phyloP scores from a whole-genome alignment of 2,329 filamentous ascomycete genomes.

The Scolecobasidium constrictum region DNA sequence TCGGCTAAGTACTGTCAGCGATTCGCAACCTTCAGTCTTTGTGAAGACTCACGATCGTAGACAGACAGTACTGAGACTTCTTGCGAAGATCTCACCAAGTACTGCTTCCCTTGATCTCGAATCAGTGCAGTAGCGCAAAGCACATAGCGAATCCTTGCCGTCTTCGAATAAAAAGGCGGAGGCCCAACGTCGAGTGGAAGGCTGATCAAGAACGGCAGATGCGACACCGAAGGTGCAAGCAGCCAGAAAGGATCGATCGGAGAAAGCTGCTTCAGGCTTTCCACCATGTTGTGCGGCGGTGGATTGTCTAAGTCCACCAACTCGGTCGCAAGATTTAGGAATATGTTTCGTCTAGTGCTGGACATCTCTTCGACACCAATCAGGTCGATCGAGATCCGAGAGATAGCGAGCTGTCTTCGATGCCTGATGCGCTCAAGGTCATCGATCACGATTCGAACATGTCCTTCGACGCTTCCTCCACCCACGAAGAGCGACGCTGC shows the following conservation, averaged over 20 bases:
- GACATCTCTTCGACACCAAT: slow-evolving; percentile 41
- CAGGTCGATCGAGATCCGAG: slow-evolving; percentile 39
- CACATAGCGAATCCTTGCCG: slow-evolving; percentile 39
- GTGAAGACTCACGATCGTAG: slow-evolving; percentile 36
- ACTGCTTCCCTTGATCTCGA: slow-evolving; percentile 36
- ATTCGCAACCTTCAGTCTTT: background rate
- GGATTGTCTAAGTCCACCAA: slow-evolving; percentile 39
- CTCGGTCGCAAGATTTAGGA: slow-evolving; percentile 41
- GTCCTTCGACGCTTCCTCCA: slow-evolving; percentile 42
- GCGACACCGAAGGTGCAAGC: slow-evolving; percentile 34
- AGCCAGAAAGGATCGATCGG: slow-evolving; percentile 35
- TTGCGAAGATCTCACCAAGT: slow-evolving; percentile 39
- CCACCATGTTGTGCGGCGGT: slow-evolving; percentile 39
- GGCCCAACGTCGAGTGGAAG: slow-evolving; percentile 44
- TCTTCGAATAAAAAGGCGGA: slow-evolving; percentile 41
- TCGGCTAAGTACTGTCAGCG: slow-evolving; percentile 28
- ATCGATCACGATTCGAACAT: slow-evolving; percentile 36
- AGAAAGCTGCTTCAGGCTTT: slow-evolving; percentile 28
- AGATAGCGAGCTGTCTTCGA: slow-evolving; percentile 34
- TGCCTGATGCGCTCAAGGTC: slow-evolving; percentile 33
- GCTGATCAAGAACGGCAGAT: slow-evolving; percentile 41
- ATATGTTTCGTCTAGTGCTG: slow-evolving; percentile 34
- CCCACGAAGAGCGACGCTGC: slow-evolving; percentile 43
- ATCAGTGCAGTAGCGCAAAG: slow-evolving; percentile 37
- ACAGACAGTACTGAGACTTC: slow-evolving; percentile 41